These are phyloP conservation scores for Solanum hybrid DNA, from an alignment of 305 asterid genomes.

Conservation along the genomic window DNA sequence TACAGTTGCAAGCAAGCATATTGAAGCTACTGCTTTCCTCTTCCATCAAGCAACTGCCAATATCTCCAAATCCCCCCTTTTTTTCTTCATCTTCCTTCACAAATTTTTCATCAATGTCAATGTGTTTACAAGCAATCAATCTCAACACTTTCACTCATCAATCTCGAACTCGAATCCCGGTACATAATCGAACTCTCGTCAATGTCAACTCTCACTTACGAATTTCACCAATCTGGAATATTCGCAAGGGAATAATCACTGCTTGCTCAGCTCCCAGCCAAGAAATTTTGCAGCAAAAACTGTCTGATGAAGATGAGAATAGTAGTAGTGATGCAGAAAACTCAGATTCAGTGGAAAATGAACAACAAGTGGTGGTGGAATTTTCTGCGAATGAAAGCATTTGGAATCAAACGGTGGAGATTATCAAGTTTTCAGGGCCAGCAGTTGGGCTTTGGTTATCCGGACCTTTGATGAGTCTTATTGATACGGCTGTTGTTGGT, in stretches of 20 bases:
- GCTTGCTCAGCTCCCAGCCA: constrained; percentile 35
- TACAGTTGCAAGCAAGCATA: background rate
- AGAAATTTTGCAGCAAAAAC: constrained; percentile 5
- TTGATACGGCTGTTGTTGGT: constrained; percentile 88
- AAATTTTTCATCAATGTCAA: background rate
- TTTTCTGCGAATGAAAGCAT: constrained; percentile 1
- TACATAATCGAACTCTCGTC: background rate
- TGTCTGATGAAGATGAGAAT: background rate
- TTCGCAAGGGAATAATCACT: constrained; percentile 4
- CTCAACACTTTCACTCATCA: background rate
- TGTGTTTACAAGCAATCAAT: background rate
- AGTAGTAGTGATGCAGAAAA: background rate
- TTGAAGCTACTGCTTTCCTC: background rate
- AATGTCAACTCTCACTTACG: background rate
- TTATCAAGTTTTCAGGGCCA: background rate
- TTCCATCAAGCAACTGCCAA: background rate
- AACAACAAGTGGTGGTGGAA: constrained; percentile 7
- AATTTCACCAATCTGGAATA: background rate
- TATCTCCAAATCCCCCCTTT: background rate
- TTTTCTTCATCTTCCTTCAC: background rate
- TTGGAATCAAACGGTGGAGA: background rate
- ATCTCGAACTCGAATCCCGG: background rate
- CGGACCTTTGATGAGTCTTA: constrained; percentile 90
- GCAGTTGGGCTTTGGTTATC: constrained; percentile 68
- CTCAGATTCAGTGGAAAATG: background rate